Conservation (phyloP, 371 early-diverging fungal genomes). For the Basidiobolus meristosporus region DNA sequence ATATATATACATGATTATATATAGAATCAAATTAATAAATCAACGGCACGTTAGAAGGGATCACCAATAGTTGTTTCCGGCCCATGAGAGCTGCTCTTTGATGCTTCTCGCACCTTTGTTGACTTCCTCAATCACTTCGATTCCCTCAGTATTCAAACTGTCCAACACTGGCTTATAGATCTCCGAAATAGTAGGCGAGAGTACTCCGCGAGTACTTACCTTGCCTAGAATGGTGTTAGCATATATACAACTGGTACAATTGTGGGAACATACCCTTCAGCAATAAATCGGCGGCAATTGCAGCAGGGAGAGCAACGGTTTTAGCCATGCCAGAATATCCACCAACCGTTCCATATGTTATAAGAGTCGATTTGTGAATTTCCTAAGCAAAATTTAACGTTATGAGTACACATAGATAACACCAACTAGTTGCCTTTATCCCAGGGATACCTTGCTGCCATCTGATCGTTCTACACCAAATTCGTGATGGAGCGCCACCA, state of each 20-base stretch:
- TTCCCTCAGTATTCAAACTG: slow-evolving; percentile 46
- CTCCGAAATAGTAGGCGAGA: slow-evolving; percentile 52
- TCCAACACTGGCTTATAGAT: slow-evolving; percentile 58
- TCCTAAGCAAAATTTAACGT: slow-evolving; percentile 11
- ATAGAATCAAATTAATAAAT: background rate
- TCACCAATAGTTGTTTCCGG: too few relatives aligned
- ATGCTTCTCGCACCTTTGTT: background rate
- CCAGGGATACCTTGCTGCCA: slow-evolving; percentile 18
- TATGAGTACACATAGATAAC: background rate
- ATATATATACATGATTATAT: background rate
- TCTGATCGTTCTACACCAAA: slow-evolving; percentile 41
- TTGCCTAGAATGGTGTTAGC: slow-evolving; percentile 7
- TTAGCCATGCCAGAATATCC: slow-evolving; percentile 79
- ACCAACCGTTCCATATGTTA: slow-evolving; percentile 50
- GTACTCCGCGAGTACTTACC: slow-evolving; percentile 43
- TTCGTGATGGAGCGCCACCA: slow-evolving; percentile 77
- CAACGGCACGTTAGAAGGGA: too few relatives aligned
- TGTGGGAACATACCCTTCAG: slow-evolving; percentile 24
- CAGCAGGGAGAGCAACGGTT: slow-evolving; percentile 76
- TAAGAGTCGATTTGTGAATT: slow-evolving; percentile 47
- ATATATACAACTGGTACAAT: background rate
- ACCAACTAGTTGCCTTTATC: too few relatives aligned
- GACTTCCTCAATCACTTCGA: slow-evolving; percentile 43
- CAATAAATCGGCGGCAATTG: slow-evolving; percentile 68
- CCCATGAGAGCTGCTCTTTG: too few relatives aligned